Evolutionary conservation across 2,329 filamentous ascomycete species (phyloP).

Genomic region (Sphaerulina populicola): DNA sequence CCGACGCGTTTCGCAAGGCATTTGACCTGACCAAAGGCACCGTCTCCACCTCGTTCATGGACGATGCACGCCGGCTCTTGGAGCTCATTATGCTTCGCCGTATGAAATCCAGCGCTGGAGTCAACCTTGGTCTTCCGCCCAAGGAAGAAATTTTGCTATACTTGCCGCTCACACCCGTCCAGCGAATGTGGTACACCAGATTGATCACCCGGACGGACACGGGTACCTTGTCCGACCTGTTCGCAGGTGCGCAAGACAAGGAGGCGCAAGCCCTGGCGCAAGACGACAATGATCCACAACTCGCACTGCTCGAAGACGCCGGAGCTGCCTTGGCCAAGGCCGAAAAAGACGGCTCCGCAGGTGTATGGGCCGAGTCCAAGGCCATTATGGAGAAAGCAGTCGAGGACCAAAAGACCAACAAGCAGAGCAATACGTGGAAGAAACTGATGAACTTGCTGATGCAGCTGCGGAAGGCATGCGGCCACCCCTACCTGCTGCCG

Average conservation of each 20-base stretch:
- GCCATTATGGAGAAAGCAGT: constrained; percentile 37
- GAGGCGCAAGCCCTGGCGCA: constrained; percentile 36
- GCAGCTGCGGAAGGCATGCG: constrained; percentile 50
- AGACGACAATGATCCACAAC: constrained; percentile 27
- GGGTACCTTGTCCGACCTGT: constrained; percentile 46
- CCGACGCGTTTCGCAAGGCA: constrained; percentile 46
- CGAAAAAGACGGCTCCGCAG: constrained; percentile 19
- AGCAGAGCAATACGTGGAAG: constrained; percentile 28
- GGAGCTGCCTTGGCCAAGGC: constrained; percentile 26
- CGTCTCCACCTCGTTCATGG: constrained; percentile 47
- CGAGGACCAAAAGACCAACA: constrained; percentile 27
- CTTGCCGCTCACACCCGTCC: constrained; percentile 51
- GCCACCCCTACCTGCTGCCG: constrained; percentile 47
- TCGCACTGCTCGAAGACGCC: constrained; percentile 26
- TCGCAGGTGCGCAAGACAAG: constrained; percentile 42
- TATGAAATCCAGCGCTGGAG: constrained; percentile 48
- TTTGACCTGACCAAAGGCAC: constrained; percentile 51
- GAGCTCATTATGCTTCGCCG: constrained; percentile 53
- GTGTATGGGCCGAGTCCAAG: constrained; percentile 43
- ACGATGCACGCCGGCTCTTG: constrained; percentile 45
- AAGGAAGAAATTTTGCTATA: constrained; percentile 52
- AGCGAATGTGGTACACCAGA: constrained; percentile 51
- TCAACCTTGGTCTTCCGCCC: constrained; percentile 48
- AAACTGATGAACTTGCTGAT: constrained; percentile 49
- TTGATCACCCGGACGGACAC: constrained; percentile 49